Percentiles rank a stretch among this genome's conserved stretches.
Conservation (phyloP, 805 yeast species). For the Lipomyces yamanashiensis region DNA sequence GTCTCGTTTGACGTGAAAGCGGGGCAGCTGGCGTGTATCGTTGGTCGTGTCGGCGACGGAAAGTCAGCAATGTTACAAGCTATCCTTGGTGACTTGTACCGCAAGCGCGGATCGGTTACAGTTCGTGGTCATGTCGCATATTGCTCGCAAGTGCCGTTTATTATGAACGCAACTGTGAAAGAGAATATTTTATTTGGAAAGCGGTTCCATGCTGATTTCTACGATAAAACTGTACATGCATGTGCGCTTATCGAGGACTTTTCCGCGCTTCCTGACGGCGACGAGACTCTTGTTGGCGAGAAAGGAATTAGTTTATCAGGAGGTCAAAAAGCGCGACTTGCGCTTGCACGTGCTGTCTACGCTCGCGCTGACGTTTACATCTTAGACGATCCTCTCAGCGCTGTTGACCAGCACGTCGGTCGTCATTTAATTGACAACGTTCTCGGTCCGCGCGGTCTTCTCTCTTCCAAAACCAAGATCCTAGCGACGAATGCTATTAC, state of each 20-base stretch:
- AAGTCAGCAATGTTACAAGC: conserved; percentile 82
- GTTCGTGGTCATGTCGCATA: conserved; percentile 83
- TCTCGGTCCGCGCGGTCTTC: conserved; percentile 76
- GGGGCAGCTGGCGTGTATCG: conserved; percentile 80
- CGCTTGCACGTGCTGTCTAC: conserved; percentile 94
- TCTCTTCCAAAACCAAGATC: conserved; percentile 72
- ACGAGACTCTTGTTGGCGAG: conserved; percentile 91
- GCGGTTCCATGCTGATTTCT: conserved; percentile 77
- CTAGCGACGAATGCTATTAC: conserved; percentile 86
- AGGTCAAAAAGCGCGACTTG: conserved; percentile 94
- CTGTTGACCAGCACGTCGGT: conserved; percentile 97
- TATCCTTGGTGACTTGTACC: conserved; percentile 79
- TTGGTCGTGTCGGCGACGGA: conserved; percentile 92
- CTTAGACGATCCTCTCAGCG: conserved; percentile 90
- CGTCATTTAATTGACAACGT: conserved; percentile 80
- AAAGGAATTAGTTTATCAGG: conserved; percentile 95
- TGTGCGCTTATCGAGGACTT: conserved; percentile 85
- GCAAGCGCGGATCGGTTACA: conserved; percentile 70
- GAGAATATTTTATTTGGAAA: conserved; percentile 91
- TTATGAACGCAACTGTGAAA: conserved; percentile 88
- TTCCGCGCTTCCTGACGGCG: conserved; percentile 82
- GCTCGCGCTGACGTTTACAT: conserved; percentile 89
- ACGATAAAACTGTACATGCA: conserved; percentile 79
- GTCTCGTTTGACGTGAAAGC: conserved; percentile 66
- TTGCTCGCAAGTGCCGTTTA: conserved; percentile 94